Base-by-base conservation (phyloP, 345 rosid genomes). In the Arabis hirsuta region DNA sequence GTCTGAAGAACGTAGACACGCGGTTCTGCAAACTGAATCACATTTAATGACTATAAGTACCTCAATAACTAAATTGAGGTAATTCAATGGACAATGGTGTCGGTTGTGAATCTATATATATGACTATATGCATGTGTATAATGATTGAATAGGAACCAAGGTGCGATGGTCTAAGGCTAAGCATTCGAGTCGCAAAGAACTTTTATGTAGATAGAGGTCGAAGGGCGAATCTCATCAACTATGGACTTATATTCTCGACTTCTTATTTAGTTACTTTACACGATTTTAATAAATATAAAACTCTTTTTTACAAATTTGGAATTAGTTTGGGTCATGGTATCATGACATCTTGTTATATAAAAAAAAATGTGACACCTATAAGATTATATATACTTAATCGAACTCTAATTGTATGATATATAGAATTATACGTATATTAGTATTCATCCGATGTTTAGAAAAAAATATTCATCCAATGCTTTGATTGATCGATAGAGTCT, bases 1-100 rank as follows among this genome's bases (percentile, higher is more conserved):
- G 68, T 52, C 78, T 50, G 62, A 74, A 74, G 62, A 74, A 67
- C 62, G 55, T 60, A 52, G 63, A 67, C 73, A 74, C 16, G 4
- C 16, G 4, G 38, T 65, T 66, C 46, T 73, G 52, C 52, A 66
- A 20, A 57, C 32, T 32, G 62, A 34, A 22, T 59, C 73, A 60
- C 59, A 74, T 43, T 74, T 59, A 74, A 43, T 14, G 68, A 26
- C 12, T 50, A n/a, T 58, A 26, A 34, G 43, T 54, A 42, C 47
- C 61, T 57, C 38, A 39, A 46, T 46, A 47, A 34, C 32, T 64
- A 12, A 26, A 27, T 50, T 56, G 43, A 61, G 65, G 29, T 38
- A 73, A 57, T 50, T 65, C 34, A 73, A 57, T 73, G 59, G 52
- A 57, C 34, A 73, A 57, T 29, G 32, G 32, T 29, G 32, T 29